Evolutionary conservation across 2,329 filamentous ascomycete genomes (phyloP).

Genomic region (Emericellopsis atlantica): DNA sequence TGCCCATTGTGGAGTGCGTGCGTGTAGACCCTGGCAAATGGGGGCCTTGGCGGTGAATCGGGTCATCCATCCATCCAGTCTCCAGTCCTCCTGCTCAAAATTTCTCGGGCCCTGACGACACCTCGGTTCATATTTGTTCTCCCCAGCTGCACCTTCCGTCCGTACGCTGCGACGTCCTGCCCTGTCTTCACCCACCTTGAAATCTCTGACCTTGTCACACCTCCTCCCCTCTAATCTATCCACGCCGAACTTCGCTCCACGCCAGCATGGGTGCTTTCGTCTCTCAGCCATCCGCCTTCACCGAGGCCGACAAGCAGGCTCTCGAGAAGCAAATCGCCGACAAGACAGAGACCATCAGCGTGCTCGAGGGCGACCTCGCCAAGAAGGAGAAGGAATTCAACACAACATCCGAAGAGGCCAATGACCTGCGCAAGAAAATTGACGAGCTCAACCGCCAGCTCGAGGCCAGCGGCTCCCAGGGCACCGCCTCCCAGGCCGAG

Average conservation of each 20-base stretch:
- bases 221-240: not conserved
- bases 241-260: not conserved
- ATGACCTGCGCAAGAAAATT: slow-evolving; percentile 24
- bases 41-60: not conserved
- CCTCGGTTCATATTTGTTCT: not conserved
- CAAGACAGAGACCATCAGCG: slow-evolving; percentile 1
- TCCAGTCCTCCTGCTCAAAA: not conserved
- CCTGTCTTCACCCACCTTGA: not conserved
- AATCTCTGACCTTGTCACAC: not conserved
- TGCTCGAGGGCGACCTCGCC: slow-evolving; percentile 12
- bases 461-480: slow-evolving; percentile 8
- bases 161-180: not conserved
- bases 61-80: not conserved
- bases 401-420: slow-evolving; percentile 19
- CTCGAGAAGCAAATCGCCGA: slow-evolving; percentile 1
- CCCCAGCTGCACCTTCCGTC: not conserved
- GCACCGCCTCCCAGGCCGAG: slow-evolving; percentile 15
- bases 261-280: not conserved
- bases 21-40: not conserved
- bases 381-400: slow-evolving; percentile 24
- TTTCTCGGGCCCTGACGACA: not conserved
- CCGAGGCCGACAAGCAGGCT: not conserved
- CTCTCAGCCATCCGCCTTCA: not conserved
- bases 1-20: not conserved
- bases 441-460: slow-evolving; percentile 18